A percentile compares a stretch with the other conserved stretches of the same genome.
phyloP scores from a whole-genome alignment of 1,139 yeast genomes.

The Magnusiomyces suaveolens region DNA sequence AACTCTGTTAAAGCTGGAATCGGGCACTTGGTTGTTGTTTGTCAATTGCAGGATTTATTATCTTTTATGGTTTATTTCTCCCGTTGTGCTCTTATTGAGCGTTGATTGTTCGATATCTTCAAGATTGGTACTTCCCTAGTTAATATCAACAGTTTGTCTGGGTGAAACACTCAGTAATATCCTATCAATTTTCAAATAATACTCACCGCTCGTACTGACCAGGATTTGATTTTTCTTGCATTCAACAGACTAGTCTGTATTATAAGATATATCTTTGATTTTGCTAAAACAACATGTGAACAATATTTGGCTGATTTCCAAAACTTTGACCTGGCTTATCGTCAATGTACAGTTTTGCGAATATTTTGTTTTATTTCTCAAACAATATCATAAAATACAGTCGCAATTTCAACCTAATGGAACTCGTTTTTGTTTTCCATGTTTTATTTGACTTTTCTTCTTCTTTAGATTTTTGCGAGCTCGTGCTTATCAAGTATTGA shows the following conservation, averaged over 20 bases:
- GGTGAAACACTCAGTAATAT: constrained; percentile 75
- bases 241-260: too few species aligned
- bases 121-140: constrained; percentile 53
- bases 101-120: constrained; percentile 62
- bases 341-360: constrained; percentile 72
- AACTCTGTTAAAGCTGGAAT: constrained; percentile 66
- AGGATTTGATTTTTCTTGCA: too few species aligned
- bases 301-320: constrained; percentile 35
- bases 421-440: constrained; percentile 50
- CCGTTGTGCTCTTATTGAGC: constrained; percentile 51
- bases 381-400: constrained; percentile 47
- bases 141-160: constrained; percentile 36
- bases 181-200: constrained; percentile 72
- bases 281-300: too few species aligned
- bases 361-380: constrained; percentile 66
- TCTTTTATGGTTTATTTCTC: constrained; percentile 47
- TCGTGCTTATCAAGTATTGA: constrained; percentile 69
- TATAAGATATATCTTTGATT: too few species aligned
- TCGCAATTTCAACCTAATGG: constrained; percentile 59
- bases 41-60: constrained; percentile 66
- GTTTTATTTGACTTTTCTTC: constrained; percentile 67
- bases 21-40: constrained; percentile 62
- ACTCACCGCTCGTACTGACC: too few species aligned
- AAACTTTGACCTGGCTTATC: constrained; percentile 53
- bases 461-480: constrained; percentile 65